Base-by-base conservation (phyloP, 805 yeast species). In the Yamadazyma paraphyllophila region DNA sequence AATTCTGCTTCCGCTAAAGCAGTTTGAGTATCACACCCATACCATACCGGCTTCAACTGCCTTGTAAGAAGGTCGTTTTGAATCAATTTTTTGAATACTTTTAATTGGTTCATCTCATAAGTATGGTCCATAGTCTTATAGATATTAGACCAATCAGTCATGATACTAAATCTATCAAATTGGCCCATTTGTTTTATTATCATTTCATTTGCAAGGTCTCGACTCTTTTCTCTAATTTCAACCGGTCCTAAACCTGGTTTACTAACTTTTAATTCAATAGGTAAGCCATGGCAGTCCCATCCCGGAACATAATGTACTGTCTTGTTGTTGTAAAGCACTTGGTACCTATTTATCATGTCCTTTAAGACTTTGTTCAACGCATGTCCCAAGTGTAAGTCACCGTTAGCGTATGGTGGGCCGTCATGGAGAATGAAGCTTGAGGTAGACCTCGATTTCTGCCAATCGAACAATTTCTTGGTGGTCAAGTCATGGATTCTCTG, bases 361-460 rank as follows among this genome's bases (percentile, higher is more conserved):
- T 94, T 94, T 45, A 89, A 64, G 15, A 90, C 78, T 60, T 94
- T 92, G 68, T 94, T 94, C 56, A 94, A 66, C 0, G 98, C 88
- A 66, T 94, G 99, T 45, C 98, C 89, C 41, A 91, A 64, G 62
- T 94, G 99, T 16, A 94, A 69, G 50, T 85, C 89, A 2, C 98
- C 99, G 60, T 94, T 94, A 10, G 99, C 98, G 65, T 92, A 94
- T 0, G 99, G 99, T 0, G 99, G 99, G 0, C 99, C 99, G 66
- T 94, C 99, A 55, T 91, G 97, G 1, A 94, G 67, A 1, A 85
- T 76, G 55, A 85, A 92, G 30, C 75, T 51, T 66, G n/a, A 51
- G 47, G 48, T 10, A 63, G 39, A 3, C 16, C 38, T 30, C 2
- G 50, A 41, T 20, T 58, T 54, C 41, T 69, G 97, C 81, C 88